A percentile compares a stretch with the other conserved stretches of the same genome.
phyloP scores from a whole-genome alignment of 1,139 yeast species.

The Geotrichum aggregatum region DNA sequence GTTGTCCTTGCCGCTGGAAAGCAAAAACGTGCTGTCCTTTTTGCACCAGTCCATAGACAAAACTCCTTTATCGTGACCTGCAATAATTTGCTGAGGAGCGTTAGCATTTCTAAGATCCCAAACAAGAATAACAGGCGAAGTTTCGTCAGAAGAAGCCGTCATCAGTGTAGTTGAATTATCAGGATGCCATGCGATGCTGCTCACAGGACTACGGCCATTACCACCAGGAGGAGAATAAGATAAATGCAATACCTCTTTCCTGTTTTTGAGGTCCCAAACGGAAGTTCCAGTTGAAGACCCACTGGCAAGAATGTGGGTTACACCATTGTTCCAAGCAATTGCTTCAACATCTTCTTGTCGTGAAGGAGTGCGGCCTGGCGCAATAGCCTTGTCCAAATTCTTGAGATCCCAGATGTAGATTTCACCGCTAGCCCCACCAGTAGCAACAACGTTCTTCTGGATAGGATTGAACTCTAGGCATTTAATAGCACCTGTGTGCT shows the following conservation, averaged over 20 bases:
- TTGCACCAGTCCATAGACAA: slow-evolving; percentile 90
- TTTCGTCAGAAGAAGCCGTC: slow-evolving; percentile 82
- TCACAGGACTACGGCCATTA: slow-evolving; percentile 49
- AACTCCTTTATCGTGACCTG: slow-evolving; percentile 85
- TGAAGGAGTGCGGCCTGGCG: slow-evolving; percentile 71
- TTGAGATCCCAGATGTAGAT: slow-evolving; percentile 85
- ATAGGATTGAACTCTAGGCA: slow-evolving; percentile 74
- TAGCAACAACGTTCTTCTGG: slow-evolving; percentile 68
- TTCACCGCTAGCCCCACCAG: slow-evolving; percentile 87
- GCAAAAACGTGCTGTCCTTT: slow-evolving; percentile 69
- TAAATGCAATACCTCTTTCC: slow-evolving; percentile 83
- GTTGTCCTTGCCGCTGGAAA: slow-evolving; percentile 91
- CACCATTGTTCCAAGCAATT: slow-evolving; percentile 85
- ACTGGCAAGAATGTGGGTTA: slow-evolving; percentile 83
- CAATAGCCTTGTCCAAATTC: slow-evolving; percentile 52
- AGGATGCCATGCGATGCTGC: slow-evolving; percentile 74
- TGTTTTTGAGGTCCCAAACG: slow-evolving; percentile 88
- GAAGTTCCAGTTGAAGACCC: slow-evolving; percentile 85
- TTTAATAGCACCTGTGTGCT: slow-evolving; percentile 69
- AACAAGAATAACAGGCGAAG: slow-evolving; percentile 71
- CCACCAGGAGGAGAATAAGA: slow-evolving; percentile 56
- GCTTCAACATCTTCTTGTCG: slow-evolving; percentile 79
- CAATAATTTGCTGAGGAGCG: slow-evolving; percentile 72
- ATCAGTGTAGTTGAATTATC: slow-evolving; percentile 74
- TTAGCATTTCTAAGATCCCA: slow-evolving; percentile 95